Evolutionary conservation across 805 yeast genomes (phyloP).

Genomic region (Ogataea ganodermae): DNA sequence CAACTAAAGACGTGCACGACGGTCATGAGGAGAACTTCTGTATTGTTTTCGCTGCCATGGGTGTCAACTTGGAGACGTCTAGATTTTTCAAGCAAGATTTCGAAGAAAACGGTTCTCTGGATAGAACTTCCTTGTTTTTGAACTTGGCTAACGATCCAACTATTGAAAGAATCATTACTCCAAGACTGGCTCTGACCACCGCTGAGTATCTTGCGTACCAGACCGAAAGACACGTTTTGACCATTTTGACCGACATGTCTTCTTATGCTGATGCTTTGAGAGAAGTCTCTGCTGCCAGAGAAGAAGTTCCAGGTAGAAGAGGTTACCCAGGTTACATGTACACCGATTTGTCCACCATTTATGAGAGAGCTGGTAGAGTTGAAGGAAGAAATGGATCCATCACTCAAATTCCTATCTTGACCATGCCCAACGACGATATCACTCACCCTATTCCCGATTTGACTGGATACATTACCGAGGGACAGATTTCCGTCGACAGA

Average conservation of each 20-base stretch:
- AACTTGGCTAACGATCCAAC: slow-evolving; percentile 99
- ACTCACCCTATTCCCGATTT: slow-evolving; percentile 99
- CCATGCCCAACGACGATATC: slow-evolving; percentile 99
- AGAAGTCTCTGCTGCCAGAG: slow-evolving; percentile 99
- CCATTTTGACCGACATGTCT: slow-evolving; percentile 98
- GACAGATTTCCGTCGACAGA: slow-evolving; percentile 97
- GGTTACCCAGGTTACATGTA: slow-evolving; percentile 99
- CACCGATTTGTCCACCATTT: slow-evolving; percentile 97
- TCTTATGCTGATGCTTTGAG: slow-evolving; percentile 99
- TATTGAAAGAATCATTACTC: slow-evolving; percentile 98
- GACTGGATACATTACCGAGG: slow-evolving; percentile 99
- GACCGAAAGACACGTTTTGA: slow-evolving; percentile 98
- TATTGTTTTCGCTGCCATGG: slow-evolving; percentile 99
- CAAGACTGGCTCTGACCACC: slow-evolving; percentile 97
- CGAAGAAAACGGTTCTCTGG: slow-evolving; percentile 98
- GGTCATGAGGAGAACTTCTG: slow-evolving; percentile 99
- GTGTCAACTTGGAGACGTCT: slow-evolving; percentile 98
- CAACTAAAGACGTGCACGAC: slow-evolving; percentile 98
- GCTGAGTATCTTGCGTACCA: slow-evolving; percentile 99
- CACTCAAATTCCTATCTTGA: slow-evolving; percentile 97
- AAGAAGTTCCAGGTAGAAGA: slow-evolving; percentile 99
- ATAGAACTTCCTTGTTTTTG: slow-evolving; percentile 94
- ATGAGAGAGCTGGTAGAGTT: slow-evolving; percentile 99
- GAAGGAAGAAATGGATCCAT: slow-evolving; percentile 99
- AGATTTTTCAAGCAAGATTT: slow-evolving; percentile 99